Conservation (phyloP, 345 rosid genomes). For the Salix arbutifolia region DNA sequence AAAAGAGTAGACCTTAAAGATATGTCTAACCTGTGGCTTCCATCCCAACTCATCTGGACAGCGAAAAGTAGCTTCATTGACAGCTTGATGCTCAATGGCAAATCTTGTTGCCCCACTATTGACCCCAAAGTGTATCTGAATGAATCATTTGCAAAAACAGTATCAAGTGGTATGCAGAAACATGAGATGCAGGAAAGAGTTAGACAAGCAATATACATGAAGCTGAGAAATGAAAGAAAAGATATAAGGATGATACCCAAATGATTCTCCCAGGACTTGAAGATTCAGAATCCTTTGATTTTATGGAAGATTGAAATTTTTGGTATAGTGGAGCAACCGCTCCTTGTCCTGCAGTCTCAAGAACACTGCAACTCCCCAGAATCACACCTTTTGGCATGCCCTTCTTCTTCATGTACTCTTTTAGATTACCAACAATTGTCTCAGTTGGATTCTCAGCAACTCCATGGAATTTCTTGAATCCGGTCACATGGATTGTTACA, state of each 20-base stretch:
- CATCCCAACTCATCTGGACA: slow-evolving; percentile 99
- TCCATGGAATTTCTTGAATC: slow-evolving; percentile 97
- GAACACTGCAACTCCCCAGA: slow-evolving; percentile 75
- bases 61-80: slow-evolving; percentile 94
- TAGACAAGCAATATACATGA: not conserved
- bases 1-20: not conserved
- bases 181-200: not conserved
- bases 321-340: slow-evolving; percentile 54
- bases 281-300: slow-evolving; percentile 45
- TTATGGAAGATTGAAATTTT: slow-evolving; percentile 54
- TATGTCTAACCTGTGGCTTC: slow-evolving; percentile 83
- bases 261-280: slow-evolving; percentile 43
- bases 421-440: slow-evolving; percentile 59
- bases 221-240: not conserved
- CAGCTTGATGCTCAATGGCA: slow-evolving; percentile 87
- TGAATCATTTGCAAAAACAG: not conserved
- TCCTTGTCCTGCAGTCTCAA: slow-evolving; percentile 92
- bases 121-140: slow-evolving; percentile 55
- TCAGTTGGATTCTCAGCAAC: slow-evolving; percentile 95
- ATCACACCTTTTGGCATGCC: slow-evolving; percentile 63
- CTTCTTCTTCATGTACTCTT: slow-evolving; percentile 64
- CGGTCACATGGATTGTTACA: slow-evolving; percentile 78
- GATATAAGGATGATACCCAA: slow-evolving; percentile 48
- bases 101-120: slow-evolving; percentile 91
- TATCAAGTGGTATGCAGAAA: not conserved